These are phyloP conservation scores for Vigna mungo DNA, from an alignment of 306 rosid genomes.

Conservation along the genomic window DNA sequence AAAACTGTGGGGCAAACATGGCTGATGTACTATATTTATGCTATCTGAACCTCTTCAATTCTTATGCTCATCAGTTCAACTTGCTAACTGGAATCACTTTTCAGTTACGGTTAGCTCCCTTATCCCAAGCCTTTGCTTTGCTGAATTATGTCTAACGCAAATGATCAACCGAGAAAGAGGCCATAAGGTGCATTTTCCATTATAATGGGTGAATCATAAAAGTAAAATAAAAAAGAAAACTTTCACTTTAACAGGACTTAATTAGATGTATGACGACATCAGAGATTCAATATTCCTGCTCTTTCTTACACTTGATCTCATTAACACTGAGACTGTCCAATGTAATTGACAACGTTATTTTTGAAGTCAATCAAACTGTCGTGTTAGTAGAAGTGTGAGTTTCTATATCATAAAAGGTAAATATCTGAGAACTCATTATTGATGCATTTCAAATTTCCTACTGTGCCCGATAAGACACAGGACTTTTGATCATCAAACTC, in stretches of 20 bases:
- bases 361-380: slow-evolving; percentile 23
- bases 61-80: slow-evolving; percentile 4
- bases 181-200: slow-evolving; percentile 5
- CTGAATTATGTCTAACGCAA: not conserved
- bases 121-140: not conserved
- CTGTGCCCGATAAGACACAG: not conserved
- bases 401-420: slow-evolving; percentile 21
- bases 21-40: slow-evolving; percentile 4
- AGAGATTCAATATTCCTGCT: not conserved
- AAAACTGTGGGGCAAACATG: slow-evolving; percentile 14
- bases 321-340: not conserved
- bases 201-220: not conserved
- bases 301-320: slow-evolving; percentile 9
- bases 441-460: slow-evolving; percentile 18
- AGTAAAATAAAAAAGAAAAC: not conserved
- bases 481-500: slow-evolving; percentile 12
- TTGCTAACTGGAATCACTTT: slow-evolving; percentile 26
- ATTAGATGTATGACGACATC: not conserved
- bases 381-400: slow-evolving; percentile 35
- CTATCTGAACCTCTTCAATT: slow-evolving; percentile 13
- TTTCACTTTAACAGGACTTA: not conserved
- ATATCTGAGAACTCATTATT: not conserved
- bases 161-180: not conserved
- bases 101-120: slow-evolving; percentile 20
- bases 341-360: slow-evolving; percentile 9